Evolutionary conservation across 495 filamentous ascomycete genomes (phyloP), one percentile per base, ranked within the genome.

Genomic region (Rostrohypoxylon terebratum): DNA sequence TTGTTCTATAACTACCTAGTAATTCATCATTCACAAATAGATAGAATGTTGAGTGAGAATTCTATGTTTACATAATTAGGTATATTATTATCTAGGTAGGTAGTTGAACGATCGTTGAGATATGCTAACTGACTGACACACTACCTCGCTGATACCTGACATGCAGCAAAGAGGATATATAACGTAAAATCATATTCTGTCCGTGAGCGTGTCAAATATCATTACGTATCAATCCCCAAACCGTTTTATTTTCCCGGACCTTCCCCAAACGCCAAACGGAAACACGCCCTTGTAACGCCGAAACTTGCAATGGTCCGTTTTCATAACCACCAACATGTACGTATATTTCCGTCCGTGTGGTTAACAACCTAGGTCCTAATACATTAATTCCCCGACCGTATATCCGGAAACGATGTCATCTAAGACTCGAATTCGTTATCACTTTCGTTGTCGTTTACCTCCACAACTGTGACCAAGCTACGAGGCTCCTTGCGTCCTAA

Each of bases 201-300:
- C 50, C 59, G 13, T 69, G 50, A n/a, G 48, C 63, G 53, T 54
- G 31, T 53, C 40, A 45, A 61, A 66, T 74, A 70, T 74, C 59
- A 47, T 70, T 54, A 55, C 48, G 67, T 67, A 66, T 31, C 66
- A 54, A 59, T 59, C 45, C 57, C 20, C 66, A 60, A 51, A 48
- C 66, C 51, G 53, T 67, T 64, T 58, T 57, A 18, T 34, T 66
- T 61, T 48, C 4, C 33, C 33, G 1, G 31, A 58, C 51, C 47
- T 11, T 23, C 10, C 63, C 40, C 40, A 40, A 66, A 73, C 66
- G 48, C 66, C 71, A 7, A 65, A 36, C 21, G 28, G 6, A 23
- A 44, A 66, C 50, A 40, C 57, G 47, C 18, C 48, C 44, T 21
- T n/a, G 61, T 61, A 61, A 61, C 61, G 48, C 66, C 66, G 14